These are phyloP conservation scores for Candida ovalis DNA, from an alignment of 805 yeast species.

Conservation along the genomic window DNA sequence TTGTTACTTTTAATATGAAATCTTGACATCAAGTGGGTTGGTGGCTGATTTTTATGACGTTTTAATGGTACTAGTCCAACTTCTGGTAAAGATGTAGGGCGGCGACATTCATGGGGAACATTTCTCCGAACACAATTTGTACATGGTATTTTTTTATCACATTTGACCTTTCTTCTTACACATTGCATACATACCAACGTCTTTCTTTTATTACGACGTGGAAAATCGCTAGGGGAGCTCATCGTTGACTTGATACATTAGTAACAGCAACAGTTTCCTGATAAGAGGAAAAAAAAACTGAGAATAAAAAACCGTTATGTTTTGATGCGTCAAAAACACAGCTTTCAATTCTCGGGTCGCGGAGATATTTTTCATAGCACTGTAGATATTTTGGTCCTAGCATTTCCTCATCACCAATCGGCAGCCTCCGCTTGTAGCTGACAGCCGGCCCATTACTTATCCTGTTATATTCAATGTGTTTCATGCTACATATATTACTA, in stretches of 20 bases:
- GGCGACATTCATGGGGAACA: slow-evolving; percentile 16
- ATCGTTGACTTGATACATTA: background rate
- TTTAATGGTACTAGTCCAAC: background rate
- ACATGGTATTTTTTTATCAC: slow-evolving; percentile 25
- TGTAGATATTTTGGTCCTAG: too few species aligned
- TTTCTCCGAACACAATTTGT: slow-evolving; percentile 17
- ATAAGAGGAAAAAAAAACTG: too few species aligned
- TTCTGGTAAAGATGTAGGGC: slow-evolving; percentile 5
- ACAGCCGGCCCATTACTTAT: too few species aligned
- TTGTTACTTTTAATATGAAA: background rate
- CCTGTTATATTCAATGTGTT: too few species aligned
- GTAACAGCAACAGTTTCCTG: too few species aligned
- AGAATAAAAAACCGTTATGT: too few species aligned
- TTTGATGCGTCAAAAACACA: too few species aligned
- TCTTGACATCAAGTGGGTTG: background rate
- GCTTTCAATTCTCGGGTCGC: too few species aligned
- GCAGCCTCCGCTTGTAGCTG: too few species aligned
- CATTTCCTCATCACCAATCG: too few species aligned
- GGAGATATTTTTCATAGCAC: too few species aligned
- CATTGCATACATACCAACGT: slow-evolving; percentile 22
- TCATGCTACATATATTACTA: too few species aligned
- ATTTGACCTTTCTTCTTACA: slow-evolving; percentile 21
- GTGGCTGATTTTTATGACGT: background rate
- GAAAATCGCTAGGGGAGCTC: background rate
- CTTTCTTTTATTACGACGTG: slow-evolving; percentile 2